Conservation (phyloP, 169 alveolate genomes). For the Plasmodium adleri region DNA sequence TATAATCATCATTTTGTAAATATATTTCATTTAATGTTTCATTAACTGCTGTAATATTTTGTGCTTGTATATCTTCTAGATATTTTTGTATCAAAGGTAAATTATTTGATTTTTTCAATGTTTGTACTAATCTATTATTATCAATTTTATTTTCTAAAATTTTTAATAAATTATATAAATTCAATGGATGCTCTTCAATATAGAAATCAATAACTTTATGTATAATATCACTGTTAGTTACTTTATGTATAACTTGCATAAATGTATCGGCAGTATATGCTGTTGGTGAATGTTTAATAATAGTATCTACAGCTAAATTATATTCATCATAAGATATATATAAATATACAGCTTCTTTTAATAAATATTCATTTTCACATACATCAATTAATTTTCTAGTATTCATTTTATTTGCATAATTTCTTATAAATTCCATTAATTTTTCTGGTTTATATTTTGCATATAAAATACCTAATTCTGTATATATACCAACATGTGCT, state of each 20-base stretch:
- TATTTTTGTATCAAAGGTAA: constrained; percentile 88
- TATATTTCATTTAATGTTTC: constrained; percentile 98
- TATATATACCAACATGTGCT: constrained; percentile 92
- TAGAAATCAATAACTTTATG: constrained; percentile 98
- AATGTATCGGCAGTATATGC: constrained; percentile 89
- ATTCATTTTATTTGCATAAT: constrained; percentile 68
- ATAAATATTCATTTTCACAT: constrained; percentile 91
- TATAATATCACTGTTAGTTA: constrained; percentile 95
- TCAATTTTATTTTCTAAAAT: constrained; percentile 91
- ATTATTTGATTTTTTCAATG: constrained; percentile 88
- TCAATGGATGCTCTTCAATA: constrained; percentile 98
- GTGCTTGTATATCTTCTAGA: constrained; percentile 87
- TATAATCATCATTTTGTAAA: constrained; percentile 97
- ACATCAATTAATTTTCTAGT: constrained; percentile 79
- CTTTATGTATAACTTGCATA: constrained; percentile 78
- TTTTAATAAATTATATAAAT: constrained; percentile 92
- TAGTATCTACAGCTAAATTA: constrained; percentile 95
- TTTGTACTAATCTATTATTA: constrained; percentile 94
- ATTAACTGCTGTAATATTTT: constrained; percentile 95
- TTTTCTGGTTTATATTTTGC: constrained; percentile 98
- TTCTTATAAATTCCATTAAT: constrained; percentile 89
- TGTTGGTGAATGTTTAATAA: constrained; percentile 89
- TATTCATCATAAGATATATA: constrained; percentile 97
- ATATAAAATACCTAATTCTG: constrained; percentile 99
- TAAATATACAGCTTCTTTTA: constrained; percentile 97